These are phyloP conservation scores for Solanum ossicruentum DNA, from an alignment of 257 asterid genomes.

Conservation along the genomic window DNA sequence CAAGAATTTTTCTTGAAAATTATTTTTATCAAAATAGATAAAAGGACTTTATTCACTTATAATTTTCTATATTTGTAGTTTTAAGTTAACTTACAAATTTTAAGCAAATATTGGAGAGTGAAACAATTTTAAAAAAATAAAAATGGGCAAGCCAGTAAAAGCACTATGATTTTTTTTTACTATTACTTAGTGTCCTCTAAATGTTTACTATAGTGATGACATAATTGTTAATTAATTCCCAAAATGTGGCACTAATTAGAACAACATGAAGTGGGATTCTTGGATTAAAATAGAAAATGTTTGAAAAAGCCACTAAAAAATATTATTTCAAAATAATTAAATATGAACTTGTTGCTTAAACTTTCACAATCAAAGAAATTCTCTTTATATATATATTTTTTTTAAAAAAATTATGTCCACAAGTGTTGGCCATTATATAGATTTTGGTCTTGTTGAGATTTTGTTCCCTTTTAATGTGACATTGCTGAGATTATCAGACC, in stretches of 20 bases:
- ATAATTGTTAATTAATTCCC: neutral
- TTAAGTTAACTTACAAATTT: neutral
- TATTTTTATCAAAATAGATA: neutral
- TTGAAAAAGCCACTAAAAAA: neutral
- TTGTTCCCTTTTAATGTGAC: slow-evolving; percentile 1
- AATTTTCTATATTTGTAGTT: neutral
- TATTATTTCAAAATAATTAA: neutral
- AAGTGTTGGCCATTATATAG: neutral
- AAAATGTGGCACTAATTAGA: neutral
- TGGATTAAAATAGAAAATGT: neutral
- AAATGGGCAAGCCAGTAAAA: neutral
- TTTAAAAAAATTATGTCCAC: neutral
- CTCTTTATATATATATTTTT: neutral
- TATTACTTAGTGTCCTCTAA: neutral
- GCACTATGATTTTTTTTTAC: neutral
- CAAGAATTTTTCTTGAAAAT: neutral
- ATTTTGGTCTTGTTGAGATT: neutral
- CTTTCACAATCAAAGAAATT: slow-evolving; percentile 1
- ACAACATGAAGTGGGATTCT: neutral
- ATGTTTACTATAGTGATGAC: neutral
- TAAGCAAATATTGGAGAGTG: neutral
- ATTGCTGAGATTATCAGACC: neutral
- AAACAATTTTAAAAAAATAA: neutral
- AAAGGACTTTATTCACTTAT: neutral
- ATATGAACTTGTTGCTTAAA: neutral